Evolutionary conservation across 1,284 basidiomycete genomes (phyloP), one percentile per base, ranked within the genome.

Genomic region (Chalciporus piperatoides): DNA sequence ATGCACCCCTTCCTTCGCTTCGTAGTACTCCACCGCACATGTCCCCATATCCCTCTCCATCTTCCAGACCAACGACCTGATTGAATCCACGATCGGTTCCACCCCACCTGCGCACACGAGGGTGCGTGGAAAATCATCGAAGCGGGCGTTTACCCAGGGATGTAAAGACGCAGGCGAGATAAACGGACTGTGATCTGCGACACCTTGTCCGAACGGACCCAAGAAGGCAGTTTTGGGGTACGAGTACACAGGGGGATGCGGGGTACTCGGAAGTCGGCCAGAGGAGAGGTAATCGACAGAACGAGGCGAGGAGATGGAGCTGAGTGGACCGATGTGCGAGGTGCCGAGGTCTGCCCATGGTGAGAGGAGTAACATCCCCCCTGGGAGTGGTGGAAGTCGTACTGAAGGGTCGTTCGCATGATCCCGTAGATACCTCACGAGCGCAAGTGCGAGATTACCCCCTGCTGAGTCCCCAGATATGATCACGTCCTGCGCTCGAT

Each of bases 401-500:
- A 30, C 4, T 14, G 28, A 30, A 30, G 28, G 28, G 12, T 30
- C 28, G 11, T 30, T 30, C 12, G 48, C 52, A 19, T 64, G 52
- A 42, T 68, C 60, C 28, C 70, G 56, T 15, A 77, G 54, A 57
- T 76, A 78, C 0, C 72, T 68, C 5, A 64, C 56, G 24, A 78
- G 57, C 2, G 78, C 77, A 6, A 81, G 58, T 0, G 76, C 78
- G 6, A 85, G 68, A 54, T 82, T 78, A 0, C 75, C 83, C 1
- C 85, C 86, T 0, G 84, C 81, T 6, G 76, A 80, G 57, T 85
- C 82, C 1, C 84, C 85, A 1, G 59, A 64, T 2, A 86, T 41
- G 41, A 84, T 65, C 51, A 87, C 76, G 57, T 83, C 71, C 7
- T 67, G 56, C 10, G 78, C 72, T 1, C 59, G 50, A 51, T 80